Evolutionary conservation across 2,329 filamentous ascomycete genomes (phyloP).

Genomic region (Cadophora sp.): DNA sequence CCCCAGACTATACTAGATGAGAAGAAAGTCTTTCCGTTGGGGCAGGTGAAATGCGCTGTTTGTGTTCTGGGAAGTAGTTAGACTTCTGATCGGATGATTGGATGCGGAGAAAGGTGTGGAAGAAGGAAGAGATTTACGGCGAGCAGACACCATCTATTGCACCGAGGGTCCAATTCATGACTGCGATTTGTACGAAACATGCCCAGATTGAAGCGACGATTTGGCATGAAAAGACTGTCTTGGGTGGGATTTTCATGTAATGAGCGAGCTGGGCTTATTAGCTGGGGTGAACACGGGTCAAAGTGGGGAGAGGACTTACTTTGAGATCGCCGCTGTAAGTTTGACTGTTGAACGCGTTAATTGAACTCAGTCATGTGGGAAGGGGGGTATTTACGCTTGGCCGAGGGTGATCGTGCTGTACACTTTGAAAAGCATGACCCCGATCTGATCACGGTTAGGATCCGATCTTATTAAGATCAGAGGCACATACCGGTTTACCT

Average conservation of each 20-base stretch:
- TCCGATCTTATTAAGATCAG: background rate
- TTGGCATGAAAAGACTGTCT: conserved; percentile 51
- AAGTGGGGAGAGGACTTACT: background rate
- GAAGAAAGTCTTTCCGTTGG: conserved; percentile 67
- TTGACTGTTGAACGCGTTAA: conserved; percentile 65
- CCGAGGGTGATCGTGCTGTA: conserved; percentile 73
- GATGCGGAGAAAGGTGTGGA: background rate
- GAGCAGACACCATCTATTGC: conserved; percentile 71
- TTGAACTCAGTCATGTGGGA: conserved; percentile 15
- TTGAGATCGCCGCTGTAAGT: conserved; percentile 35
- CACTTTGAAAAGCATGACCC: conserved; percentile 81
- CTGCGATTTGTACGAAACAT: conserved; percentile 57
- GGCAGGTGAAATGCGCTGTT: conserved; percentile 63
- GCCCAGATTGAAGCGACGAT: conserved; percentile 59
- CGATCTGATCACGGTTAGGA: conserved; percentile 49
- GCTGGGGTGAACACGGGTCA: too few relatives aligned
- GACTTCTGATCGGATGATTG: background rate
- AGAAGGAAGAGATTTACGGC: conserved; percentile 37
- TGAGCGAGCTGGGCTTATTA: conserved; percentile 57
- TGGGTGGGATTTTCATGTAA: conserved; percentile 58
- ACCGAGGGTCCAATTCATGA: conserved; percentile 65
- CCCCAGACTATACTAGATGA: conserved; percentile 71
- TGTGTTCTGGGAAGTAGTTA: conserved; percentile 48
- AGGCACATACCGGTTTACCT: conserved; percentile 57
- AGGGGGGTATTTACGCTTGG: conserved; percentile 50